phyloP scores from a whole-genome alignment of 2,329 filamentous ascomycete species.

The Aspergillus tanneri region DNA sequence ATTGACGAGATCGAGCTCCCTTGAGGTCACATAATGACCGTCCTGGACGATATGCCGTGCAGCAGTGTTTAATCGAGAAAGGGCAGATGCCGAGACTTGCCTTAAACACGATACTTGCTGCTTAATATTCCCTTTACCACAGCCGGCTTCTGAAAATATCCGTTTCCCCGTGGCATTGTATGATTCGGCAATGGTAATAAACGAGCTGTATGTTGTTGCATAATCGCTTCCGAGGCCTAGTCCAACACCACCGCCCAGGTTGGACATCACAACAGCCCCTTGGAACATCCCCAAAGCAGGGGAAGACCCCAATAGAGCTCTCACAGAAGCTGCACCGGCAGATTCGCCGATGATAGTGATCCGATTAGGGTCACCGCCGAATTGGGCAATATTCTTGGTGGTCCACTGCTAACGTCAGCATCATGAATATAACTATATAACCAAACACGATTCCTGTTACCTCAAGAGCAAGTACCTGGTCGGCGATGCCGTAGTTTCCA shows the following conservation, averaged over 20 bases:
- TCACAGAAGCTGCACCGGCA: slow-evolving; percentile 56
- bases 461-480: slow-evolving; percentile 51
- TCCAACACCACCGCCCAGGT: slow-evolving; percentile 56
- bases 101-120: slow-evolving; percentile 57
- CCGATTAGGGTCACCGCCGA: slow-evolving; percentile 48
- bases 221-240: slow-evolving; percentile 57
- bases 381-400: slow-evolving; percentile 45
- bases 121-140: slow-evolving; percentile 46
- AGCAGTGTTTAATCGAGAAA: slow-evolving; percentile 12
- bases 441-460: slow-evolving; percentile 18
- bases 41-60: slow-evolving; percentile 58
- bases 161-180: slow-evolving; percentile 49
- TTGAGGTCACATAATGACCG: slow-evolving; percentile 55
- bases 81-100: slow-evolving; percentile 36
- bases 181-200: slow-evolving; percentile 56
- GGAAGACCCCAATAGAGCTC: slow-evolving; percentile 45
- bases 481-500: slow-evolving; percentile 54
- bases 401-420: slow-evolving; percentile 41
- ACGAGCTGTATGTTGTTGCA: slow-evolving; percentile 56
- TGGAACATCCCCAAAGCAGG: slow-evolving; percentile 16
- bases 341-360: slow-evolving; percentile 49
- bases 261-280: slow-evolving; percentile 28
- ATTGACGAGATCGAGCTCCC: slow-evolving; percentile 47
- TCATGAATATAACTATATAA: not conserved
- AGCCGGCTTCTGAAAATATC: slow-evolving; percentile 54